A percentile compares a stretch with the other conserved stretches of the same genome.
Evolutionary conservation across 495 filamentous ascomycete species (phyloP).

Genomic region (Aspergillus bridgeri): DNA sequence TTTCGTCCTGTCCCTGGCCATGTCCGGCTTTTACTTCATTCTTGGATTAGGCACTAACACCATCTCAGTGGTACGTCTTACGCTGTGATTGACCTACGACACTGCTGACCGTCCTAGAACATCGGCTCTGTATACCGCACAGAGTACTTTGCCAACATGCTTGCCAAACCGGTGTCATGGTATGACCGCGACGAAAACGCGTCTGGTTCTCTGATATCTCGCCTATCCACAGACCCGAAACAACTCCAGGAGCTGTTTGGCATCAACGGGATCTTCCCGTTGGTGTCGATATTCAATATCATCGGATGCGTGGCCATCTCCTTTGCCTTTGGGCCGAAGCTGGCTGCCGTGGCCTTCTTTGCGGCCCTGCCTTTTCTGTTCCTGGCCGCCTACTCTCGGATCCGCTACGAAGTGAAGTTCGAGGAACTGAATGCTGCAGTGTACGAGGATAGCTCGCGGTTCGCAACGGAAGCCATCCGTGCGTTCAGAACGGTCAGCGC

Average conservation of each 20-base stretch:
- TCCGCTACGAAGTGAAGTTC: constrained; percentile 48
- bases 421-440: constrained; percentile 56
- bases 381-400: constrained; percentile 52
- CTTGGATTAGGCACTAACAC: constrained; percentile 52
- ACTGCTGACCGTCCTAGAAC: constrained; percentile 28
- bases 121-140: constrained; percentile 51
- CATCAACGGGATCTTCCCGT: constrained; percentile 24
- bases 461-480: constrained; percentile 55
- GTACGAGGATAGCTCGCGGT: constrained; percentile 51
- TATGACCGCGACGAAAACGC: constrained; percentile 52
- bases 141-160: constrained; percentile 58
- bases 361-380: constrained; percentile 53
- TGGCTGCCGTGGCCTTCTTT: constrained; percentile 55
- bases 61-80: constrained; percentile 30
- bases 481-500: constrained; percentile 57
- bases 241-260: constrained; percentile 62
- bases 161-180: constrained; percentile 54
- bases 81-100: background rate
- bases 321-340: constrained; percentile 60
- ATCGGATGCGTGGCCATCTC: constrained; percentile 53
- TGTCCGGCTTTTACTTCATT: constrained; percentile 48
- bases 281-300: constrained; percentile 45
- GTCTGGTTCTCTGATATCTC: constrained; percentile 46
- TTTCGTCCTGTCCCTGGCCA: constrained; percentile 52
- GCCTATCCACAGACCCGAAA: constrained; percentile 55